Evolutionary conservation across 805 yeast species (phyloP).

Genomic region (Metschnikowia peoriensis): DNA sequence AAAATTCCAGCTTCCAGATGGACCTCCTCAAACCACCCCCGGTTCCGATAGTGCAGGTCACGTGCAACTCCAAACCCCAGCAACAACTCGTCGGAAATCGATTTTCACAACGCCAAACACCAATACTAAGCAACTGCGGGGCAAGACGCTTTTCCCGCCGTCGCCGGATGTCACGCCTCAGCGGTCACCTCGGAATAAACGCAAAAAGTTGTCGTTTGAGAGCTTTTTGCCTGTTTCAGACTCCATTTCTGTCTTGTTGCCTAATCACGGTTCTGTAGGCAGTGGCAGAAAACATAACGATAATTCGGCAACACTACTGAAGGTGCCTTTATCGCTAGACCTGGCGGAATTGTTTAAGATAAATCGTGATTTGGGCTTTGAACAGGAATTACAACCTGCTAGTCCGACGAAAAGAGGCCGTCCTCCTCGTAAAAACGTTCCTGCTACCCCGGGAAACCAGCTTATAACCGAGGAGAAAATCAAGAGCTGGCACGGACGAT

Average conservation of each 20-base stretch:
- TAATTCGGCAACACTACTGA: slow-evolving; percentile 6
- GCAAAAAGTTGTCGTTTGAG: slow-evolving; percentile 19
- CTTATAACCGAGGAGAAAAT: slow-evolving; percentile 32
- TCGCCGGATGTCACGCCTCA: slow-evolving; percentile 37
- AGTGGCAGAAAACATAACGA: slow-evolving; percentile 29
- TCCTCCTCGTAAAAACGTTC: slow-evolving; percentile 3
- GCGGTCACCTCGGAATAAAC: slow-evolving; percentile 23
- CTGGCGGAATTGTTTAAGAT: slow-evolving; percentile 20
- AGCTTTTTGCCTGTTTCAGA: slow-evolving; percentile 12
- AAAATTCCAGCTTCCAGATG: slow-evolving; percentile 10
- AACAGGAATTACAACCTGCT: slow-evolving; percentile 19
- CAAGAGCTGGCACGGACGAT: slow-evolving; percentile 38
- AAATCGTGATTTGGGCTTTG: slow-evolving; percentile 27
- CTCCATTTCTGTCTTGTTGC: slow-evolving; percentile 28
- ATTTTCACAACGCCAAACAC: slow-evolving; percentile 3
- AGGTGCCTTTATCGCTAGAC: slow-evolving; percentile 14
- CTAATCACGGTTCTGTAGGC: slow-evolving; percentile 39
- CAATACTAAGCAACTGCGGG: neutral
- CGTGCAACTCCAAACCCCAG: slow-evolving; percentile 14
- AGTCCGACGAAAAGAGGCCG: slow-evolving; percentile 12
- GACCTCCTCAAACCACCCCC: slow-evolving; percentile 1
- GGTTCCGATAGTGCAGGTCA: neutral
- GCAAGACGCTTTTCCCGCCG: slow-evolving; percentile 18
- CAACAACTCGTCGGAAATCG: slow-evolving; percentile 4
- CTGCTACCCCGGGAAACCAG: slow-evolving; percentile 35